Base-by-base conservation (phyloP, 2,329 filamentous ascomycete genomes). In the Trichoderma brevicompactum region DNA sequence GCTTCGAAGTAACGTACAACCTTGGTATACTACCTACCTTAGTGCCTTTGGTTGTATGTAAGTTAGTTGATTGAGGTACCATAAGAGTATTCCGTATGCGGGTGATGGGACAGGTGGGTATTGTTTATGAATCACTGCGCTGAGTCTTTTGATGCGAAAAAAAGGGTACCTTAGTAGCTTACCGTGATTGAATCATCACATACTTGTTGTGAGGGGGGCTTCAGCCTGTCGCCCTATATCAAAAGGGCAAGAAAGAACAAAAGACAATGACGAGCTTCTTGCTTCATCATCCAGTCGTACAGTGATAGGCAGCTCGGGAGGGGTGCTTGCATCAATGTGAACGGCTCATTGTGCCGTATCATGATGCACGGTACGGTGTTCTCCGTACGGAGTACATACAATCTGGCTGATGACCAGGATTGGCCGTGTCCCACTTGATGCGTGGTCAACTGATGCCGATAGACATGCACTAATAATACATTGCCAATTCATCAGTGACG, bases 211-310 rank as follows among this genome's bases (percentile, higher is more conserved):
- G 23, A 28, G 23, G 23, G 2, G 23, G 23, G 2, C 23, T 28
- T 28, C 23, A 3, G 23, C 23, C 23, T 28, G 23, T 50, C 19
- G 17, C 36, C 19, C n/a, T 28, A 34, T 40, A 34, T 41, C 23
- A 41, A 23, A 19, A 43, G 58, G 58, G 23, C 43, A 62, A 62
- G 38, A 40, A 23, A 43, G 23, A 28, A 28, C 23, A 28, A 28
- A 28, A 28, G 23, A 59, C 44, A 53, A 50, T 59, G 40, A 46
- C 12, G 19, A 65, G 36, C 44, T 65, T 63, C 55, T 49, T 15
- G 5, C 44, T 58, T 17, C 13, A 17, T 46, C 46, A 12, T 17
- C 36, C 7, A 15, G 54, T 58, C 23, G 36, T n/a, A 52, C 36
- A 50, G 9, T 8, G 13, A 49, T 3, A 36, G 41, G 32, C 41